Evolutionary conservation across 805 yeast genomes (phyloP), one percentile per base, ranked within the genome.

Genomic region (Candida saitoana): DNA sequence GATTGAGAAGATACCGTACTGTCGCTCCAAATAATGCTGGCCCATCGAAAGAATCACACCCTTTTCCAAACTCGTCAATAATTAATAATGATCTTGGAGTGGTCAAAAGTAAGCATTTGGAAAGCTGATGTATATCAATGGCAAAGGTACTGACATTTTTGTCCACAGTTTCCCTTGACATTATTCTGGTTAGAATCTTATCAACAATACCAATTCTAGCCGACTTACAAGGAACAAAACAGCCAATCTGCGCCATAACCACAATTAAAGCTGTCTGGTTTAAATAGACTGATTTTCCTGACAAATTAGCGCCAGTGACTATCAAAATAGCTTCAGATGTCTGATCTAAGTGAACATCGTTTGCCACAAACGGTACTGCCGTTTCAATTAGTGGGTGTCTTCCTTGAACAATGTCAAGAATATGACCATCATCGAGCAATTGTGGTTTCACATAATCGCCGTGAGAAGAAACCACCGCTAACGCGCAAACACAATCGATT

Each of bases 1-100:
- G 46, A 5, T 19, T 20, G 18, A 60, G 50, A 1, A 69, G 39
- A 12, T 52, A 37, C 15, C 55, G 56, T 3, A 74, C 44, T 2
- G 67, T 50, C 0, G 74, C 51, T 1, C 74, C 76, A 42, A 72
- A 60, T 8, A 74, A 41, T 1, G 76, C 60, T 0, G 75, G 74
- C 0, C 78, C 78, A 48, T 74, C 75, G 9, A 64, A 49, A 0
- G 65, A 47, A 49, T 73, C 76, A 0, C 77, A 76, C 0, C 80
- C 80, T 45, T 74, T 74, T 0, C 81, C 82, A 54, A 72, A 75
- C 44, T 76, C 81, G 52, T 77, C 80, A 18, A 78, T 61, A 4
- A 78, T 52, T 2, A 79, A 46, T 19, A 79, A 46, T 9, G 78
- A 73, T 34, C 52, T 60, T 0, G 56, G 51, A 0, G 78, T 72